phyloP scores from a whole-genome alignment of 768 basidiomycete genomes.

The Leccinum uliginosum region DNA sequence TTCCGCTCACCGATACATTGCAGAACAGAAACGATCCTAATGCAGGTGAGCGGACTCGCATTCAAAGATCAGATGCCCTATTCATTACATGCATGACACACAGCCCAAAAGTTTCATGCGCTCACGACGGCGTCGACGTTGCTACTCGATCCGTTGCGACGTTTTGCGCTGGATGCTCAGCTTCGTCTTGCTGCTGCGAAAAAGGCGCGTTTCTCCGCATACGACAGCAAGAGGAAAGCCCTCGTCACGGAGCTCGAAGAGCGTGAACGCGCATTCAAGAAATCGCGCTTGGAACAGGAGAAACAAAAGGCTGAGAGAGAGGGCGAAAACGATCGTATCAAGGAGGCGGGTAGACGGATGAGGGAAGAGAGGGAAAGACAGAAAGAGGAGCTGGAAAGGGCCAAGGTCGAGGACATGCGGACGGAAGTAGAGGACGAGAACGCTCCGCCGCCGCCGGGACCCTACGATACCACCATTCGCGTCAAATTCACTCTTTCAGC shows the following conservation, averaged over 20 bases:
- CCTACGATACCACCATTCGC: conserved; percentile 71
- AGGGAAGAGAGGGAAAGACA: conserved; percentile 64
- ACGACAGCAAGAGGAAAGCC: conserved; percentile 68
- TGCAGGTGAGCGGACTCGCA: conserved; percentile 45
- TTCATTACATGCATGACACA: not conserved
- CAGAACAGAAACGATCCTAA: conserved; percentile 79
- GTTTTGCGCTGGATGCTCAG: conserved; percentile 76
- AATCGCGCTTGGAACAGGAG: conserved; percentile 57
- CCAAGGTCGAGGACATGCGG: conserved; percentile 25
- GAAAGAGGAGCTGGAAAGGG: conserved; percentile 39
- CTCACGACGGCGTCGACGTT: conserved; percentile 79
- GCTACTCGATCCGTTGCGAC: conserved; percentile 73
- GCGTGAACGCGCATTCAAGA: conserved; percentile 74
- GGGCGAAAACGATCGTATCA: conserved; percentile 66
- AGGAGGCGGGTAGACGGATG: conserved; percentile 66
- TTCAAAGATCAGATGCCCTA: not conserved
- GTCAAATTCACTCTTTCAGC: conserved; percentile 62
- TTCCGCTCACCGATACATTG: conserved; percentile 3
- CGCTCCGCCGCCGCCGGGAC: conserved; percentile 59
- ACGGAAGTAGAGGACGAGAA: conserved; percentile 33
- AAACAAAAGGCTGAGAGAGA: conserved; percentile 50
- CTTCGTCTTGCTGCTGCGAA: conserved; percentile 66
- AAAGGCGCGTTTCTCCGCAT: conserved; percentile 63
- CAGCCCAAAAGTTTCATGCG: conserved; percentile 79
- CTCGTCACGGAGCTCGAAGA: conserved; percentile 77